Evolutionary conservation across 139 green algal species (phyloP).

Genomic region (Spirogloea muscicola): DNA sequence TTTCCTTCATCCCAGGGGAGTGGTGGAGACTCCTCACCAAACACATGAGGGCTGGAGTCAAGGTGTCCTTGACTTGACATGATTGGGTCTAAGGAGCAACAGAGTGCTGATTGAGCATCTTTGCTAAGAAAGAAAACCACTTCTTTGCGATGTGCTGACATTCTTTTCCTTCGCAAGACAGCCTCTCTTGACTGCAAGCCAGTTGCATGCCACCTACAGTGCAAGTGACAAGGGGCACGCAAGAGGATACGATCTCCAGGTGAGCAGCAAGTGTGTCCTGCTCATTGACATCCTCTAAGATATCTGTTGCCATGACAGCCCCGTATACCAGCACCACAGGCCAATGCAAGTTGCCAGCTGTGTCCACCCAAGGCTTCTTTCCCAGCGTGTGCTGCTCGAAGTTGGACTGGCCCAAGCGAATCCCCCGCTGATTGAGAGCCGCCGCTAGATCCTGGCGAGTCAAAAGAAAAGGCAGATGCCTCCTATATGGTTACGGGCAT

Average conservation of each 20-base stretch:
- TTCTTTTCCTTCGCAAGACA: too few species aligned
- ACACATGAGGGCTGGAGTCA: too few species aligned
- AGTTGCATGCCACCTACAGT: too few species aligned
- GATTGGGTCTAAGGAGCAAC: too few species aligned
- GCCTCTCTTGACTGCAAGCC: too few species aligned
- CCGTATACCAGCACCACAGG: conserved; percentile 86
- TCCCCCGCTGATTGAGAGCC: conserved; percentile 44
- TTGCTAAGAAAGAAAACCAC: too few species aligned
- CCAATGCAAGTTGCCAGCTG: conserved; percentile 56
- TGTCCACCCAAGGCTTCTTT: conserved; percentile 58
- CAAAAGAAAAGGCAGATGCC: too few species aligned
- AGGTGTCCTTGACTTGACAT: too few species aligned
- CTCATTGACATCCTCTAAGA: conserved; percentile 76
- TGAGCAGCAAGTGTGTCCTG: conserved; percentile 64
- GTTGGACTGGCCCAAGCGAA: conserved; percentile 53
- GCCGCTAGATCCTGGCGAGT: conserved; percentile 51
- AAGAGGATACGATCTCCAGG: conserved; percentile 60
- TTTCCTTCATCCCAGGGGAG: conserved; percentile 72
- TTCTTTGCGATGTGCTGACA: too few species aligned
- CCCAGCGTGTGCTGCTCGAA: conserved; percentile 39
- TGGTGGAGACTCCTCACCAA: conserved; percentile 61
- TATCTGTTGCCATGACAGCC: conserved; percentile 73
- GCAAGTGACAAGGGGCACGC: neutral
- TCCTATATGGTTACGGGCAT: too few species aligned
- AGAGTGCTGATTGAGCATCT: too few species aligned